phyloP scores from a whole-genome alignment of 1,284 basidiomycete species.

The Puccinia coronata region DNA sequence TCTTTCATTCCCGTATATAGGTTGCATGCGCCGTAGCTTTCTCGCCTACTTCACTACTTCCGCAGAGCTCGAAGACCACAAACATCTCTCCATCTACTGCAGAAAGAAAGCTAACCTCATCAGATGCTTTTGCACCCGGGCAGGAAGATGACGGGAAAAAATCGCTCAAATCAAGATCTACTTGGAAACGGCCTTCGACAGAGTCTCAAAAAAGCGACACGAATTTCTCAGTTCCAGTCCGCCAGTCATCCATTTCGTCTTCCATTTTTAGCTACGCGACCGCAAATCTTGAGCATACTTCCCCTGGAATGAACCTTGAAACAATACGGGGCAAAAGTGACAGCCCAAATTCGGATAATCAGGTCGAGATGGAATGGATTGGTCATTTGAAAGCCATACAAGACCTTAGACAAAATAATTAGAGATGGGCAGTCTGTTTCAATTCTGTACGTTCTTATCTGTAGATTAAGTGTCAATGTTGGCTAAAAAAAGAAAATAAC shows the following conservation, averaged over 20 bases:
- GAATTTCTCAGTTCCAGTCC: background rate
- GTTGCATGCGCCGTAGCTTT: conserved; percentile 17
- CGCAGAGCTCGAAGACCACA: background rate
- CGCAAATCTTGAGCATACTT: background rate
- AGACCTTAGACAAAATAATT: background rate
- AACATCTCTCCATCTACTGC: background rate
- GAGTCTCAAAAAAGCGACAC: background rate
- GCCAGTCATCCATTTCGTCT: background rate
- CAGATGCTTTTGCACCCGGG: background rate
- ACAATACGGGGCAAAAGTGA: background rate
- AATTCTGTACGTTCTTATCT: too few species aligned
- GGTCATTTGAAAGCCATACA: background rate
- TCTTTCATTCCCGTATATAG: background rate
- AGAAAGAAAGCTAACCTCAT: background rate
- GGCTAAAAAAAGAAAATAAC: background rate
- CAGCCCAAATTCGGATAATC: background rate
- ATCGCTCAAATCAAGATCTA: background rate
- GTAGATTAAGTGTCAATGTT: too few species aligned
- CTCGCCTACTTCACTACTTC: background rate
- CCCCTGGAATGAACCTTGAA: background rate
- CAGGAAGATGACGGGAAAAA: background rate
- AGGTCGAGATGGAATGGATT: background rate
- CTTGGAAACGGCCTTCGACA: background rate
- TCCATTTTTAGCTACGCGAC: background rate
- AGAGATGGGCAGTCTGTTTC: too few species aligned